Conservation (phyloP, 345 rosid genomes). For the Atalantia buxifolia region DNA sequence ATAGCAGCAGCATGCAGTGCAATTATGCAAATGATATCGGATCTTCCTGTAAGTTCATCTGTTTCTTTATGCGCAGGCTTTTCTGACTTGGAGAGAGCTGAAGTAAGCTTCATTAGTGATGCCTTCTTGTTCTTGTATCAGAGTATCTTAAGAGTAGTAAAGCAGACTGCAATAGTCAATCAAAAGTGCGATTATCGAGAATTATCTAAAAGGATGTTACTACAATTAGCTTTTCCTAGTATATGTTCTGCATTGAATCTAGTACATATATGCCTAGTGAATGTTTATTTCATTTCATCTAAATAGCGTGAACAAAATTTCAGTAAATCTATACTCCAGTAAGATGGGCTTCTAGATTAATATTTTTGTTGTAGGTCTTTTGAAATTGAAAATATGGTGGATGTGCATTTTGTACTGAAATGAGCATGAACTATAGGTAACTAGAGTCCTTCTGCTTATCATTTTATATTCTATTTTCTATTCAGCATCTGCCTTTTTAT, state of each 20-base stretch:
- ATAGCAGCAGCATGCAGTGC: constrained; percentile 95
- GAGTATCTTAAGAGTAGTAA: not conserved
- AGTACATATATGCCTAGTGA: not conserved
- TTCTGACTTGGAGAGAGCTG: not conserved
- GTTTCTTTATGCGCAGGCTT: not conserved
- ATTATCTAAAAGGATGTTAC: not conserved
- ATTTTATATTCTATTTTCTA: not conserved
- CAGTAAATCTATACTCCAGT: not conserved
- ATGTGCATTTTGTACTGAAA: not conserved
- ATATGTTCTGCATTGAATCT: not conserved
- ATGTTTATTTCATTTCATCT: not conserved
- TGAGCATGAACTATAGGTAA: not conserved
- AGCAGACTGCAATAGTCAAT: not conserved
- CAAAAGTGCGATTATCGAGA: not conserved
- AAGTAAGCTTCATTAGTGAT: not conserved
- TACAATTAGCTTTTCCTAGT: not conserved
- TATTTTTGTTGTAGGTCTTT: not conserved
- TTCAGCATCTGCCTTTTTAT: not conserved
- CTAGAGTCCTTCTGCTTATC: not conserved
- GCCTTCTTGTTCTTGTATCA: not conserved
- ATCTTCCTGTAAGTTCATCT: constrained; percentile 68
- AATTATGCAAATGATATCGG: constrained; percentile 72
- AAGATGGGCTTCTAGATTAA: not conserved
- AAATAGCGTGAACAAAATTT: not conserved
- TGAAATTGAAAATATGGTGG: not conserved